These are phyloP conservation scores for Nemania sp. DNA, from an alignment of 2,329 filamentous ascomycete genomes.

Conservation along the genomic window DNA sequence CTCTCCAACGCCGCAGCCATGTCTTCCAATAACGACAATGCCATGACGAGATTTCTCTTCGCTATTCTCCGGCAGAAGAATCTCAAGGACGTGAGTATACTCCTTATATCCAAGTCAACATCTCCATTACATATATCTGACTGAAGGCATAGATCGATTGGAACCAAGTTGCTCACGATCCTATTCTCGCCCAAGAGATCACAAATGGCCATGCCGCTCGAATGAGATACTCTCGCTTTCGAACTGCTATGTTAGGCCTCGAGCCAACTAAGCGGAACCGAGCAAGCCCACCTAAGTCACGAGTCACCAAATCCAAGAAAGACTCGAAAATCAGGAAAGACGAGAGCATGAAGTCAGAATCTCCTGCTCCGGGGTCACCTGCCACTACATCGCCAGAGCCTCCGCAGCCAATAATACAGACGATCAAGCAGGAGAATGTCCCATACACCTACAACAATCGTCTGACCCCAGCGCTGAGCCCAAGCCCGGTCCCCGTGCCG, in stretches of 20 bases:
- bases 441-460: slow-evolving; percentile 49
- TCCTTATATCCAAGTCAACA: not conserved
- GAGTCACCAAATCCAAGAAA: slow-evolving; percentile 61
- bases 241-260: slow-evolving; percentile 59
- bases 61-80: slow-evolving; percentile 71
- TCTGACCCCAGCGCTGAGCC: slow-evolving; percentile 45
- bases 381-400: slow-evolving; percentile 37
- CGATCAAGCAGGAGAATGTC: slow-evolving; percentile 56
- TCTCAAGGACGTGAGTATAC: slow-evolving; percentile 67
- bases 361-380: slow-evolving; percentile 40
- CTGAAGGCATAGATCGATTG: slow-evolving; percentile 65
- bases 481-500: slow-evolving; percentile 48
- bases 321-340: slow-evolving; percentile 55
- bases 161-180: slow-evolving; percentile 67
- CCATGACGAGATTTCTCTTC: slow-evolving; percentile 69
- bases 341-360: slow-evolving; percentile 57
- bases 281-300: slow-evolving; percentile 55
- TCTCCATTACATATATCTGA: slow-evolving; percentile 35
- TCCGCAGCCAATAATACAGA: slow-evolving; percentile 38
- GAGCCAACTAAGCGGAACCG: slow-evolving; percentile 63
- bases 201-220: slow-evolving; percentile 71
- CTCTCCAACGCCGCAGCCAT: slow-evolving; percentile 53
- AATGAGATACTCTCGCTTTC: slow-evolving; percentile 70
- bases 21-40: slow-evolving; percentile 67
- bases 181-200: slow-evolving; percentile 65